Evolutionary conservation across 192 early-diverging fungal species (phyloP), one percentile per base, ranked within the genome.

Genomic region (Linnemannia exigua): DNA sequence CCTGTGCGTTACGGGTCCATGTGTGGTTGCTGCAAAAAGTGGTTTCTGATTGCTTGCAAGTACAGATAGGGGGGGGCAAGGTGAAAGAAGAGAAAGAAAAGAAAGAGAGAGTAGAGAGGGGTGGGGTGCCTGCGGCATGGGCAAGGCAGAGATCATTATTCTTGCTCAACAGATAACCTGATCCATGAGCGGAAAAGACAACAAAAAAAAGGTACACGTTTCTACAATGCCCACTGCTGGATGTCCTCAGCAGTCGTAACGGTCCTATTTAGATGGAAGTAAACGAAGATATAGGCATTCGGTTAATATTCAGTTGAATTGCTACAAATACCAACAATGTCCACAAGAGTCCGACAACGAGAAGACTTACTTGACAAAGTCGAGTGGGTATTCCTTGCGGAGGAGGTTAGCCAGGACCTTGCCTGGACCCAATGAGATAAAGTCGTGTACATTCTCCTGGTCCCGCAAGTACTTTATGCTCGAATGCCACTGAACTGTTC

Each of bases 401-500:
- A 96, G 88, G 61, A 99, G 87, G 89, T 98, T 99, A 33, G 96
- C 95, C 66, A 99, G 87, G 16, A 98, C 98, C 61, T 93, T 93
- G 37, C 93, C 94, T 1, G 98, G 97, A 8, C 96, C 98, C 84
- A 97, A 88, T 1, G 93, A 94, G 68, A 98, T 90, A 92, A 95
- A 99, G 78, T 97, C 95, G n/a, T 86, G 84, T 1, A 86, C 84
- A 51, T 86, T 69, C 63, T 94, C 88, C 51, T 97, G 92, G 73
- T 93, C 95, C 74, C 94, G 94, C 48, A 94, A 90, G 72, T 95
- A 96, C 67, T 92, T 90, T 76, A 97, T 93, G 69, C 95, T 96
- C 58, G 94, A 91, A 48, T 95, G 93, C 98, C 98, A 99, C 71
- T 97, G 93, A 16, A 98, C 96, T 4, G 97, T 96, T 16, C 92